Evolutionary conservation across 371 early-diverging fungal genomes (phyloP).

Genomic region (Fennellomyces sp.): DNA sequence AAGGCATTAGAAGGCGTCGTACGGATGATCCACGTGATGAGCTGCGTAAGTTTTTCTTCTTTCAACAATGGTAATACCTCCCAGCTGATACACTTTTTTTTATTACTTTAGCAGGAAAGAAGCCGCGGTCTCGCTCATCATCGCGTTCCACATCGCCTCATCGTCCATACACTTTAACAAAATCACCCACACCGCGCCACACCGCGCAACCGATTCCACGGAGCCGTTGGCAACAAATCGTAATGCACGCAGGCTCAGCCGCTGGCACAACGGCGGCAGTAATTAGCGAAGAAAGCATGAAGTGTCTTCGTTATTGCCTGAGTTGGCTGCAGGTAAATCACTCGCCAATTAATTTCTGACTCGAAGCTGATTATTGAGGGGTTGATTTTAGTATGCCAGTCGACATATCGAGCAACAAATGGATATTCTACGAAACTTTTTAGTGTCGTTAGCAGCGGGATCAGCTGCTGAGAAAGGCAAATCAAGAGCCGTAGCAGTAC

Average conservation of each 20-base stretch:
- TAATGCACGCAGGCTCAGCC: slow-evolving; percentile 70
- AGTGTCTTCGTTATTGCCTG: slow-evolving; percentile 77
- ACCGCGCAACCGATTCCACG: slow-evolving; percentile 25
- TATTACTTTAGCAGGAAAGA: slow-evolving; percentile 7
- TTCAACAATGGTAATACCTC: not conserved
- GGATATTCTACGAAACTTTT: slow-evolving; percentile 64
- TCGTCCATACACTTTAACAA: slow-evolving; percentile 32
- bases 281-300: slow-evolving; percentile 81
- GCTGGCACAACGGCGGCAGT: slow-evolving; percentile 76
- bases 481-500: slow-evolving; percentile 15
- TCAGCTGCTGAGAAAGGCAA: slow-evolving; percentile 3
- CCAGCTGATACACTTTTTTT: not conserved
- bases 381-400: slow-evolving; percentile 70
- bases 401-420: slow-evolving; percentile 85
- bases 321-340: slow-evolving; percentile 74
- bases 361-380: not conserved
- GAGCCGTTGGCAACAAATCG: slow-evolving; percentile 76
- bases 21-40: slow-evolving; percentile 41
- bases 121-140: slow-evolving; percentile 26
- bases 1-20: slow-evolving; percentile 29
- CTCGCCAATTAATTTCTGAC: not conserved
- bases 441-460: slow-evolving; percentile 58
- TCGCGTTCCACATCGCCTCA: slow-evolving; percentile 52
- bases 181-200: slow-evolving; percentile 17
- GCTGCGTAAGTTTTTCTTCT: slow-evolving; percentile 9